Percentiles rank a stretch among this genome's conserved stretches.
Evolutionary conservation across 257 asterid genomes (phyloP).

Genomic region (Solanum habrochaites): DNA sequence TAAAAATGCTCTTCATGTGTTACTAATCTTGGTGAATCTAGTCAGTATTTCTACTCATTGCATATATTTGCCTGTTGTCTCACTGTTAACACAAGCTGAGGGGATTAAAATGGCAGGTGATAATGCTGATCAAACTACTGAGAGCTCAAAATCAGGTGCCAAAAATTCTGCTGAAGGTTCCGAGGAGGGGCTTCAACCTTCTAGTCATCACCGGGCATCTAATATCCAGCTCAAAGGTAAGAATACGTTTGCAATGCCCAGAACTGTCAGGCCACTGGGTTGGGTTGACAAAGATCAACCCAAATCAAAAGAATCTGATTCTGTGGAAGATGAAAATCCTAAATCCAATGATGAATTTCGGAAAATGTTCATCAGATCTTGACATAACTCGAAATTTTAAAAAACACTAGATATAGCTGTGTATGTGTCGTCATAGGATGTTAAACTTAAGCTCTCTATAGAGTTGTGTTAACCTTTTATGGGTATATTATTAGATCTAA

Average conservation of each 20-base stretch:
- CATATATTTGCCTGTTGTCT: not conserved
- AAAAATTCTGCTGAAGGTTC: constrained; percentile 20
- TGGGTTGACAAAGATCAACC: constrained; percentile 15
- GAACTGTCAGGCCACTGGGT: constrained; percentile 67
- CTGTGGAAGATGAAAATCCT: constrained; percentile 46
- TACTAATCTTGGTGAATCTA: not conserved
- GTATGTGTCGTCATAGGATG: not conserved
- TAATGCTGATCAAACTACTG: constrained; percentile 7
- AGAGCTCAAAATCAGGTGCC: constrained; percentile 1
- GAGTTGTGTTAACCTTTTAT: not conserved
- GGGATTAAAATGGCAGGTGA: constrained; percentile 16
- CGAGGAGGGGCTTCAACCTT: constrained; percentile 14
- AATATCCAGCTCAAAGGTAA: constrained; percentile 49
- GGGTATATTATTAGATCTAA: not conserved
- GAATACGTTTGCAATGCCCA: constrained; percentile 79
- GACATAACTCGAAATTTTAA: not conserved
- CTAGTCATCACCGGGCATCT: constrained; percentile 14
- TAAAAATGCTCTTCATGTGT: not conserved
- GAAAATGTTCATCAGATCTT: constrained; percentile 56
- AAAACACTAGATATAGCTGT: not conserved
- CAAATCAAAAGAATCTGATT: constrained; percentile 19
- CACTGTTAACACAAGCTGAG: not conserved
- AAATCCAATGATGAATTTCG: constrained; percentile 94
- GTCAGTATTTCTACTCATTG: not conserved
- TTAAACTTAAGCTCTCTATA: not conserved